Evolutionary conservation across 140 eudicot genomes (phyloP), one percentile per base, ranked within the genome.

Genomic region (Ambrosia hybrid): DNA sequence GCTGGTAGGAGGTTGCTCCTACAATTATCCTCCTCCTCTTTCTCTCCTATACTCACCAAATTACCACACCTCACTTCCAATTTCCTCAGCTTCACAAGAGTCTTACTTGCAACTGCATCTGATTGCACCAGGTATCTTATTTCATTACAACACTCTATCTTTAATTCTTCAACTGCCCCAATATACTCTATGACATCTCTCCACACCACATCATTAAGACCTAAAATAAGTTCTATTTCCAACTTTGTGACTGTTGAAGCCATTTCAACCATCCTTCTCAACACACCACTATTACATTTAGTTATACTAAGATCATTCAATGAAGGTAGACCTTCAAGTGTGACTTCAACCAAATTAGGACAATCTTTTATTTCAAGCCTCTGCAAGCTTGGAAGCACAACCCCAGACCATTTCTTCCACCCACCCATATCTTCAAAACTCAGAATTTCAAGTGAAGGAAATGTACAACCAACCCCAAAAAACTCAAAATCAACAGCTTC

Each of bases 401-500:
- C 57, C 6, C 15, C 65, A 3, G 46, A 69, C 81, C 81, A 76
- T 37, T 5, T 46, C 65, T 60, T 61, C 71, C 76, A 60, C 63
- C 65, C 12, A 0, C 0, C 0, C 81, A 76, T 76, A 45, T 37
- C 0, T 9, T 5, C 0, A 13, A 76, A 69, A 52, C 71, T n/a
- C 69, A 60, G 36, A 36, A 59, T 60, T 69, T 60, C 57, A 68
- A 69, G 76, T 36, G 76, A 59, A 0, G 46, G n/a, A 12, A 76
- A 76, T 48, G 70, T 46, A 60, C 3, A 0, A 14, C 72, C 15
- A 21, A 43, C 21, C 3, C 85, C 85, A 55, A 73, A 60, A 17
- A 84, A 73, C 78, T 73, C 79, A 16, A 3, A 37, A 78, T 79
- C 81, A 6, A 80, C 48, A 36, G 17, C 46, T 55, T 49, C 71